phyloP scores from a whole-genome alignment of 2,329 filamentous ascomycete genomes.

The Colletotrichum lini region DNA sequence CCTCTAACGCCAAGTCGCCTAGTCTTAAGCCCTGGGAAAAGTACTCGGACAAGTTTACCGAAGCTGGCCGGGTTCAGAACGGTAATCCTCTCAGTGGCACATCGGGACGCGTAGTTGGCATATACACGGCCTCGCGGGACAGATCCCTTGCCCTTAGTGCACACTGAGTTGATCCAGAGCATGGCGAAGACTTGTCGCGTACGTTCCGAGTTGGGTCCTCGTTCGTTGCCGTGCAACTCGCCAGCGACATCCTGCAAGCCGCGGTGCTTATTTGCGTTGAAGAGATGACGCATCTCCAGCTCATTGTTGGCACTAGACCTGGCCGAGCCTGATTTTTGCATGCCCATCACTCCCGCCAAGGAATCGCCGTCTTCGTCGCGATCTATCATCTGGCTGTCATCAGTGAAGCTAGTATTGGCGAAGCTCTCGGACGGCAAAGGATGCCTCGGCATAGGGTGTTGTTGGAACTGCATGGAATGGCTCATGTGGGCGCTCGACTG shows the following conservation, averaged over 20 bases:
- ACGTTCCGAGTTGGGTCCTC: slow-evolving; percentile 85
- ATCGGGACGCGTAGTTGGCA: slow-evolving; percentile 93
- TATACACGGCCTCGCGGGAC: slow-evolving; percentile 95
- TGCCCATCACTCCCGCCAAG: slow-evolving; percentile 58
- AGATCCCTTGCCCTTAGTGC: slow-evolving; percentile 82
- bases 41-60: slow-evolving; percentile 94
- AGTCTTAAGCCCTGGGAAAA: slow-evolving; percentile 96
- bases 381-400: slow-evolving; percentile 74
- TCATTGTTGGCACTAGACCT: slow-evolving; percentile 85
- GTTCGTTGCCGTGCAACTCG: slow-evolving; percentile 84
- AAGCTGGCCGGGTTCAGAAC: slow-evolving; percentile 98
- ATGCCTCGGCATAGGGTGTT: slow-evolving; percentile 60
- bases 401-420: slow-evolving; percentile 68
- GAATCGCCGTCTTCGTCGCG: slow-evolving; percentile 72
- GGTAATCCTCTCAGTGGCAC: slow-evolving; percentile 92
- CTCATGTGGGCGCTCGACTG: slow-evolving; percentile 48
- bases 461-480: slow-evolving; percentile 50
- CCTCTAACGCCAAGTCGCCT: slow-evolving; percentile 91
- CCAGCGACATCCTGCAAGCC: slow-evolving; percentile 79
- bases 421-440: slow-evolving; percentile 70
- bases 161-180: slow-evolving; percentile 85
- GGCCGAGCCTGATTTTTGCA: slow-evolving; percentile 69
- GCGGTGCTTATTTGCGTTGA: slow-evolving; percentile 77
- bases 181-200: slow-evolving; percentile 90
- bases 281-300: slow-evolving; percentile 83